A percentile compares a stretch with the other conserved stretches of the same genome.
Conservation (phyloP, 1,284 basidiomycete species). For the Irpex sp. region DNA sequence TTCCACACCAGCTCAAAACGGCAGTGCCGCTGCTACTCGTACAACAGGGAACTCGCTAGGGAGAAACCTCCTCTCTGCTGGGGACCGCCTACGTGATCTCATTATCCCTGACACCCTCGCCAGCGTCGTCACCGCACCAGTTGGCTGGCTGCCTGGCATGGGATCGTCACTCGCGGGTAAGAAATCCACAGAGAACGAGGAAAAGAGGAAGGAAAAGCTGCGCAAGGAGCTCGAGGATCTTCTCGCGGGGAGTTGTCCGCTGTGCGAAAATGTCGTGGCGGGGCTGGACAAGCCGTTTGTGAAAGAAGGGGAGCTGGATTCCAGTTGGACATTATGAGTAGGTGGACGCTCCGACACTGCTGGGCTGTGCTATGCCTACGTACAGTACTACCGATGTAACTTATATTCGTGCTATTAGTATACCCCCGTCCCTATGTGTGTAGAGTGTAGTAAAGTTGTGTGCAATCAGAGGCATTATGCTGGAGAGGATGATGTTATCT, state of each 20-base stretch:
- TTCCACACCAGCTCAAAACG: constrained; percentile 51
- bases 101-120: constrained; percentile 91
- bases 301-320: constrained; percentile 74
- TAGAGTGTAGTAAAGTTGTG: background rate
- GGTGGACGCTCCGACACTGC: background rate
- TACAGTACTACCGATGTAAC: background rate
- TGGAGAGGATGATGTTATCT: too few relatives aligned
- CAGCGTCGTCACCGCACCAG: constrained; percentile 59
- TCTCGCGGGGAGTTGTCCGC: constrained; percentile 82
- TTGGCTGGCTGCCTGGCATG: constrained; percentile 64
- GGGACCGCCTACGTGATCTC: constrained; percentile 84
- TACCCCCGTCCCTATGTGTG: background rate
- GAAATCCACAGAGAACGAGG: constrained; percentile 47
- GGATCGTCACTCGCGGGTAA: constrained; percentile 28
- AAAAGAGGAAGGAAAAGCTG: constrained; percentile 64
- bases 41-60: constrained; percentile 57
- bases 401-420: background rate
- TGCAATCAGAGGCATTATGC: too few relatives aligned
- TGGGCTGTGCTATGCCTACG: background rate
- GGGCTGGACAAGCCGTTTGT: constrained; percentile 88
- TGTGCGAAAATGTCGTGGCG: constrained; percentile 86
- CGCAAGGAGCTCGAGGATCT: constrained; percentile 84
- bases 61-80: constrained; percentile 82
- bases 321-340: constrained; percentile 72
- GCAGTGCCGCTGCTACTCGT: constrained; percentile 32